Percentiles rank a stretch among this genome's conserved stretches.
phyloP scores from a whole-genome alignment of 352 stramenopile species.

The Thraustochytrium sp. region DNA sequence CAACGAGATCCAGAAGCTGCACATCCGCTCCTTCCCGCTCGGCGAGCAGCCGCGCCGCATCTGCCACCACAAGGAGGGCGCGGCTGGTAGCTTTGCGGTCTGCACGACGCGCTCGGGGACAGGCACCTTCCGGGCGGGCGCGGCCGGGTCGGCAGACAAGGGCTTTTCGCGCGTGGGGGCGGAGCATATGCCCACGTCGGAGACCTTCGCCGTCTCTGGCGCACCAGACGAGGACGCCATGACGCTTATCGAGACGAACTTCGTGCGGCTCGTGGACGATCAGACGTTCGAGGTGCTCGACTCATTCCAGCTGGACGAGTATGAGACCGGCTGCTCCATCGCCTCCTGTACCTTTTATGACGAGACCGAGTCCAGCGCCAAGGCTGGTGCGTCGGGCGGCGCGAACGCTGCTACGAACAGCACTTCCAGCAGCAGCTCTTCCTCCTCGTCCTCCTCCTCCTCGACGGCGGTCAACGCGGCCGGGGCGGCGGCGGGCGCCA shows the following conservation, averaged over 20 bases:
- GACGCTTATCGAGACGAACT: slow-evolving; percentile 63
- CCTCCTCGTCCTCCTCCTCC: slow-evolving; percentile 10
- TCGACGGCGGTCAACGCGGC: not conserved
- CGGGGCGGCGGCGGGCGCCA: not conserved
- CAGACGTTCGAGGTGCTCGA: slow-evolving; percentile 87
- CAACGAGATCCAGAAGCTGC: slow-evolving; percentile 97
- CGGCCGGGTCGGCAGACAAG: not conserved
- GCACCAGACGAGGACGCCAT: slow-evolving; percentile 68
- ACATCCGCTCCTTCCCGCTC: slow-evolving; percentile 91
- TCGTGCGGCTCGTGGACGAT: slow-evolving; percentile 90
- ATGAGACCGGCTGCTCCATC: slow-evolving; percentile 76
- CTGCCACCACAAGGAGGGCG: slow-evolving; percentile 57
- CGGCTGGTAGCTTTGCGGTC: slow-evolving; percentile 64
- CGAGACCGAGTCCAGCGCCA: slow-evolving; percentile 47
- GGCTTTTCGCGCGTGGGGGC: not conserved
- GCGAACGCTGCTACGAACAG: not conserved
- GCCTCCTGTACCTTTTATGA: slow-evolving; percentile 67
- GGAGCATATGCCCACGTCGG: too few species aligned
- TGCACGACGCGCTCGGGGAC: slow-evolving; percentile 53
- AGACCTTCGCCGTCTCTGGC: too few species aligned
- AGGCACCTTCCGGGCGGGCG: not conserved
- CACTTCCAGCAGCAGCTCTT: not conserved
- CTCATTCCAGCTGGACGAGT: slow-evolving; percentile 73
- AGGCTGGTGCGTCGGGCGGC: slow-evolving; percentile 45
- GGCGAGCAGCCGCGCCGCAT: slow-evolving; percentile 42